Evolutionary conservation across 1,139 yeast genomes (phyloP).

Genomic region (Casaregolazyma suthepensis): DNA sequence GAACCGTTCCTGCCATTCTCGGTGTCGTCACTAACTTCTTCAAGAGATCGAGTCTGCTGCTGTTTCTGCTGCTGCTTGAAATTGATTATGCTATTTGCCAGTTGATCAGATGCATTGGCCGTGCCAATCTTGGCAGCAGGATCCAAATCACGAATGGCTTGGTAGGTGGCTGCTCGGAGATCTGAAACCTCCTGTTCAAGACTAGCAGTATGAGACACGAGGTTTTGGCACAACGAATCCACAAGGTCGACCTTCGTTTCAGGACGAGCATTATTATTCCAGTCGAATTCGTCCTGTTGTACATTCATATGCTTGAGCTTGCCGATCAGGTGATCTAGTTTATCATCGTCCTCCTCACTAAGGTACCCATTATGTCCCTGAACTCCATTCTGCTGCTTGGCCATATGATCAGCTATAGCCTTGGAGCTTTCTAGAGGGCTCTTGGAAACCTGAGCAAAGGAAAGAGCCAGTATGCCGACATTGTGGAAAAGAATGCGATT

Average conservation of each 20-base stretch:
- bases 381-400: neutral
- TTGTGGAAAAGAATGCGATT: slow-evolving; percentile 27
- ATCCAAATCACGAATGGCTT: slow-evolving; percentile 8
- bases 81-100: slow-evolving; percentile 1
- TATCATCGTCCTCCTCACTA: slow-evolving; percentile 1
- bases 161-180: neutral
- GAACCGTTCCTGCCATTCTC: slow-evolving; percentile 12
- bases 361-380: neutral
- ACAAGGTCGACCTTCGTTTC: slow-evolving; percentile 2
- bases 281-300: neutral
- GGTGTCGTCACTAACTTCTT: slow-evolving; percentile 1
- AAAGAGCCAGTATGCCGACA: slow-evolving; percentile 30
- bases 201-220: slow-evolving; percentile 3
- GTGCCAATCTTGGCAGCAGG: slow-evolving; percentile 1
- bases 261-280: neutral
- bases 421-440: neutral
- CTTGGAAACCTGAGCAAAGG: slow-evolving; percentile 10
- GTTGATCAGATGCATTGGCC: neutral
- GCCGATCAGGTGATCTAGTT: slow-evolving; percentile 2
- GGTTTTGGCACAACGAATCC: neutral
- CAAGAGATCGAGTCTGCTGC: neutral
- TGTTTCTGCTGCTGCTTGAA: slow-evolving; percentile 1
- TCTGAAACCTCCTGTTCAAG: slow-evolving; percentile 3
- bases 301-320: neutral
- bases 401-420: slow-evolving; percentile 1